Base-by-base conservation (phyloP, 2,329 filamentous ascomycete genomes). In the Aspergillus quadricinctus region DNA sequence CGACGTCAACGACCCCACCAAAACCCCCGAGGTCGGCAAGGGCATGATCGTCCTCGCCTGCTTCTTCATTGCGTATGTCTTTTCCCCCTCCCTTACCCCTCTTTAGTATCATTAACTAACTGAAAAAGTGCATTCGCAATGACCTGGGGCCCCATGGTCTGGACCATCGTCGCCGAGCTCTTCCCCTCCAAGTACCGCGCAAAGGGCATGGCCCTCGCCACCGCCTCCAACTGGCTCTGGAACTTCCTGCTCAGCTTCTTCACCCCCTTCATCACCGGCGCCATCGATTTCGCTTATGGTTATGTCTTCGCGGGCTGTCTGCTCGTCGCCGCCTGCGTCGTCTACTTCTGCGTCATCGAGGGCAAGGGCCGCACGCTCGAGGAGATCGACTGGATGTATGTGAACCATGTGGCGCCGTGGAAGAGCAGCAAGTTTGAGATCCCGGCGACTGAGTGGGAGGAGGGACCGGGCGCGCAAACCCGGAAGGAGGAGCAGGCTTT, bases 251-350 rank as follows among this genome's bases (percentile, higher is more conserved):
- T 89, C 55, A 82, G 83, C 0, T 92, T 92, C 77, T 90, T 91
- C 77, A 90, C 88, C 0, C 87, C 88, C 0, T 91, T 90, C 70
- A 91, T 92, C 68, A 88, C 86, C 0, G 76, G 79, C 0, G 82
- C 82, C 3, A 92, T 92, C 54, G 83, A 88, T 62, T 92, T 88
- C 72, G 80, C 80, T 1, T 90, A 89, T 64, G 89, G 89, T 1
- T 89, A 90, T 61, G 84, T 92, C 29, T 92, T 92, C 71, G 88
- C 88, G 0, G 86, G 80, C 0, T 90, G 87, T 67, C 88, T 89
- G 63, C 75, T 88, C 23, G 76, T 84, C 0, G 87, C 83, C 0
- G 86, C 83, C 0, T 64, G 82, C 0, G 70, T 91, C 6, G 87
- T 75, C 9, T 92, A 88, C 74, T 87, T 91, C 70, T 88, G 88